These are phyloP conservation scores for Fusarium dimerum DNA, from an alignment of 2,329 filamentous ascomycete species.

Conservation along the genomic window DNA sequence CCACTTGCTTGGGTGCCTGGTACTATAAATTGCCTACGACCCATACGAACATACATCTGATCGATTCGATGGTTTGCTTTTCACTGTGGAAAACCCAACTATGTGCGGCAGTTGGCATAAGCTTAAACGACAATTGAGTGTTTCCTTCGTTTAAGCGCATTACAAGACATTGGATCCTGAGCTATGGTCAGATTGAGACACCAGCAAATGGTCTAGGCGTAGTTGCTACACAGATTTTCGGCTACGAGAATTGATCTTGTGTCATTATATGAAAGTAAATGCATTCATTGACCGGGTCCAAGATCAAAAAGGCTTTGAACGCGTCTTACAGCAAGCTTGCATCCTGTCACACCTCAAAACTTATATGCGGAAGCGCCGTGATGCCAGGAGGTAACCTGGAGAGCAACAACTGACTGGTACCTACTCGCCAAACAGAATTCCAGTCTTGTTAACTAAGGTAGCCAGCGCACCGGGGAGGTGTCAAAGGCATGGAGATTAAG, in stretches of 20 bases:
- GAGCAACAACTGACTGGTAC: background rate
- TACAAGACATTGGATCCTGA: background rate
- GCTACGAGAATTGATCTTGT: conserved; percentile 12
- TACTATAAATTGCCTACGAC: background rate
- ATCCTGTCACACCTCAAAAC: background rate
- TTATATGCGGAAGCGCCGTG: background rate
- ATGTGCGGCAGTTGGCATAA: background rate
- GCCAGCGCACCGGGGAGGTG: too few relatives aligned
- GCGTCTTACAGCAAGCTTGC: background rate
- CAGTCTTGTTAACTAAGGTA: too few relatives aligned
- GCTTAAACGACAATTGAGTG: background rate
- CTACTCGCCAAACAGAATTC: conserved; percentile 1
- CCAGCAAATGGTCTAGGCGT: conserved; percentile 2
- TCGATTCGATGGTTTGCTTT: too few relatives aligned
- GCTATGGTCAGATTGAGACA: background rate
- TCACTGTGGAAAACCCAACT: background rate
- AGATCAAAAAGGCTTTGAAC: background rate
- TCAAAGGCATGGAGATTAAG: too few relatives aligned
- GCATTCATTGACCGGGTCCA: background rate
- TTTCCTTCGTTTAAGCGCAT: background rate
- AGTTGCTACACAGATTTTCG: conserved; percentile 17
- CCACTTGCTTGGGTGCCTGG: background rate
- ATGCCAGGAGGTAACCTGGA: background rate
- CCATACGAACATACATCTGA: too few relatives aligned
- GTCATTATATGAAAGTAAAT: background rate